Evolutionary conservation across 208 protist genomes (phyloP).

Genomic region (Kentomonas sorsogonicus): DNA sequence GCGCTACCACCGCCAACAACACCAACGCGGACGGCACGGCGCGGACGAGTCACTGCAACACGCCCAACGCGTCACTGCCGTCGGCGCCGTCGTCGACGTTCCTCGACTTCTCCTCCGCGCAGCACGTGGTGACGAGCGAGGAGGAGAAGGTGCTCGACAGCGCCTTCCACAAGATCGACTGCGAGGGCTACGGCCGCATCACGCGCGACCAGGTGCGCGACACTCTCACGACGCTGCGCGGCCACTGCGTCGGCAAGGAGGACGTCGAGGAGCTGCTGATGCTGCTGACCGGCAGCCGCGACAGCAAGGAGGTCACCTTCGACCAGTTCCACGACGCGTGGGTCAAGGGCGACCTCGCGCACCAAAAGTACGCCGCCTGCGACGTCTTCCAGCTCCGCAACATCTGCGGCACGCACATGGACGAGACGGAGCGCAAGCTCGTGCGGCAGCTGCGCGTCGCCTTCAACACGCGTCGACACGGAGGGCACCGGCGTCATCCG

Average conservation of each 20-base stretch:
- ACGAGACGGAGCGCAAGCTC: conserved; percentile 63
- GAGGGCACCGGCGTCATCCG: conserved; percentile 73
- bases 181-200: conserved; percentile 74
- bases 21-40: no score
- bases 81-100: conserved; percentile 21
- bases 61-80: no score
- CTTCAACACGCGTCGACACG: conserved; percentile 84
- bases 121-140: conserved; percentile 42
- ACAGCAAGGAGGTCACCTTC: conserved; percentile 57
- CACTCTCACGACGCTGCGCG: conserved; percentile 74
- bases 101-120: conserved; percentile 52
- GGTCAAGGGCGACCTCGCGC: conserved; percentile 72
- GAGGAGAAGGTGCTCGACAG: conserved; percentile 65
- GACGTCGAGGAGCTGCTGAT: conserved; percentile 69
- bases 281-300: conserved; percentile 65
- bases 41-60: no score
- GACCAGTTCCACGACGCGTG: conserved; percentile 81
- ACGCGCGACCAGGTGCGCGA: conserved; percentile 81
- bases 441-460: conserved; percentile 75
- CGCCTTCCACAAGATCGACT: conserved; percentile 77
- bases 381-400: conserved; percentile 78
- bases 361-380: conserved; percentile 46
- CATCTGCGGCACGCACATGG: conserved; percentile 72
- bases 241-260: conserved; percentile 37
- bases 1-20: no score